A percentile compares a stretch with the other conserved stretches of the same genome.
Evolutionary conservation across 2,329 filamentous ascomycete species (phyloP).

Genomic region (Colletotrichum siamense): DNA sequence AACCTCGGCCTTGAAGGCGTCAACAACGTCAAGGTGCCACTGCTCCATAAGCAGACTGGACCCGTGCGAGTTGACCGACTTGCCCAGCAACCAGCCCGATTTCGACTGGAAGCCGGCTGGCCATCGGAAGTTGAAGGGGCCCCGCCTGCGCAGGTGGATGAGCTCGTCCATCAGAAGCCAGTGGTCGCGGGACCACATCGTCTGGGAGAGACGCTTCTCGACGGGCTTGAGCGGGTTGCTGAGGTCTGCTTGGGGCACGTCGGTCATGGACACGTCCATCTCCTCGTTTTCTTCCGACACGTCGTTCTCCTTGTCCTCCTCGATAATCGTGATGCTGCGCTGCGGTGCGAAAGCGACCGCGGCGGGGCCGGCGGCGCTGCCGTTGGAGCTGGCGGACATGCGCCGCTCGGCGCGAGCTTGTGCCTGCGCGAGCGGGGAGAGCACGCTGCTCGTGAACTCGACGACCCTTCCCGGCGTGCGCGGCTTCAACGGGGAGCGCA

Average conservation of each 20-base stretch:
- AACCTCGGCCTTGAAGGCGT: constrained; percentile 55
- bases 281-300: constrained; percentile 24
- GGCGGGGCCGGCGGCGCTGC: constrained; percentile 4
- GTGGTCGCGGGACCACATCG: constrained; percentile 55
- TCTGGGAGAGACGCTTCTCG: constrained; percentile 39
- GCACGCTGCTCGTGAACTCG: constrained; percentile 58
- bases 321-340: constrained; percentile 3
- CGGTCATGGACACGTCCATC: constrained; percentile 16
- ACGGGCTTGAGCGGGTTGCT: neutral
- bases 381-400: neutral
- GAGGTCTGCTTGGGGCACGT: neutral
- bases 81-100: constrained; percentile 49
- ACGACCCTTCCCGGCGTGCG: constrained; percentile 64
- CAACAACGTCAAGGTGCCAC: constrained; percentile 65
- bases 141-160: constrained; percentile 51
- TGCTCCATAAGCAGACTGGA: constrained; percentile 53
- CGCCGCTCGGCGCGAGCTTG: constrained; percentile 23
- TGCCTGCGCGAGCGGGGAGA: constrained; percentile 50
- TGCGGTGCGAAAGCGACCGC: neutral
- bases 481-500: constrained; percentile 62
- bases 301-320: constrained; percentile 38
- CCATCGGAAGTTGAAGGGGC: constrained; percentile 43
- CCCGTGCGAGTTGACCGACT: constrained; percentile 51
- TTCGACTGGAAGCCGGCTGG: constrained; percentile 28
- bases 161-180: constrained; percentile 60